These are phyloP conservation scores for Calendula officinalis DNA, from an alignment of 129 eudicot species.

Conservation along the genomic window DNA sequence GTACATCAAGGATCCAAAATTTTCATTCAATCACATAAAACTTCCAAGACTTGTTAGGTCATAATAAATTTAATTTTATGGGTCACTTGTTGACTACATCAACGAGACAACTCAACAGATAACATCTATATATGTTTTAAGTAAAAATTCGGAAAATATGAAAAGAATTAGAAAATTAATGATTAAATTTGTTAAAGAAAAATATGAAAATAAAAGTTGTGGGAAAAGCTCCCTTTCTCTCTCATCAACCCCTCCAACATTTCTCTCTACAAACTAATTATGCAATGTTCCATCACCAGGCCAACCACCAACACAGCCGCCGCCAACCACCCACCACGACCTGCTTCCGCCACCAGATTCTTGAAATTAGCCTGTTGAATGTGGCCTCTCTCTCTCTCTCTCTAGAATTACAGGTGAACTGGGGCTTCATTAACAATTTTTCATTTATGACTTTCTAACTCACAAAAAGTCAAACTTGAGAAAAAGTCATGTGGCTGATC, in stretches of 20 bases:
- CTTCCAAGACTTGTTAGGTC: not conserved
- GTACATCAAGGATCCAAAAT: not conserved
- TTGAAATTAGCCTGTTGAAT: constrained; percentile 46
- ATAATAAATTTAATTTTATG: not conserved
- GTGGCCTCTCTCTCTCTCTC: too few relatives aligned
- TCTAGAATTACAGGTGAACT: constrained; percentile 49
- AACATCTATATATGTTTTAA: constrained; percentile 2
- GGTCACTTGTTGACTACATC: not conserved
- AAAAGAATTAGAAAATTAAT: constrained; percentile 21
- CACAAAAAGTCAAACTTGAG: constrained; percentile 26
- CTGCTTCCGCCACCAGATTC: constrained; percentile 13
- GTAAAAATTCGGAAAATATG: not conserved
- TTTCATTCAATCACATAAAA: not conserved
- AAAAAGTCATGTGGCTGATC: constrained; percentile 44
- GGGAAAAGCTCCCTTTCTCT: not conserved
- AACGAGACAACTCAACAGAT: not conserved
- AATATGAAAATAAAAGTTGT: constrained; percentile 17
- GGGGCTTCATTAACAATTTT: constrained; percentile 42
- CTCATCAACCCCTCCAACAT: constrained; percentile 18
- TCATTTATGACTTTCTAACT: constrained; percentile 12
- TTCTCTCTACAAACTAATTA: constrained; percentile 5
- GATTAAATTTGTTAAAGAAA: constrained; percentile 24
- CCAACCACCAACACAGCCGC: constrained; percentile 5
- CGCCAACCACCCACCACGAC: constrained; percentile 1
- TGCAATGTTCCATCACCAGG: constrained; percentile 20